A percentile compares a stretch with the other conserved stretches of the same genome.
Conservation (phyloP, 164 flowering plant species). For the Akebia trifoliata region DNA sequence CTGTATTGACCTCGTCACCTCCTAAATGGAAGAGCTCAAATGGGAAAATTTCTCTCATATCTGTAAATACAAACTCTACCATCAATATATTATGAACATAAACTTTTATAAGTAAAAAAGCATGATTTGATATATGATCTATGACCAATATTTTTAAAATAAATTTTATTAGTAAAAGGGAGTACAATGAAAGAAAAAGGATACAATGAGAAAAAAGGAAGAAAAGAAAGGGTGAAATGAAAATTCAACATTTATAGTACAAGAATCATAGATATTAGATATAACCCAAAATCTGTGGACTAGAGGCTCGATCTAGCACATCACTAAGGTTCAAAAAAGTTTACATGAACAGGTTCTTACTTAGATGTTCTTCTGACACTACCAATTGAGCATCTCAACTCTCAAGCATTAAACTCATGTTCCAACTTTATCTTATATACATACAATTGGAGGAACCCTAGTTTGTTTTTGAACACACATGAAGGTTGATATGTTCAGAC, state of each 20-base stretch:
- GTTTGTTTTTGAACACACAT: too few species aligned
- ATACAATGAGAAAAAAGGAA: not conserved
- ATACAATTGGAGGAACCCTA: too few species aligned
- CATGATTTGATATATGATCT: too few species aligned
- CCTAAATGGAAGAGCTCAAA: slow-evolving; percentile 96
- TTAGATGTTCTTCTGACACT: not conserved
- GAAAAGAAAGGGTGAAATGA: not conserved
- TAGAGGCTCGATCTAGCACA: not conserved
- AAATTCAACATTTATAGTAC: not conserved
- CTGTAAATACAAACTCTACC: slow-evolving; percentile 32
- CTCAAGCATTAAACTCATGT: not conserved
- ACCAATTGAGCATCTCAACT: not conserved
- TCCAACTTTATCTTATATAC: too few species aligned
- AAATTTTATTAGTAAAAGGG: too few species aligned
- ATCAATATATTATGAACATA: not conserved
- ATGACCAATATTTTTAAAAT: not conserved
- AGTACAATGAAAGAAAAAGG: not conserved
- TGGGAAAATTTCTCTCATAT: slow-evolving; percentile 84
- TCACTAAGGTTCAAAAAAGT: not conserved
- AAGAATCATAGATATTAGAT: not conserved
- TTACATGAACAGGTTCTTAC: not conserved
- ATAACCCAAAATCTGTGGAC: not conserved
- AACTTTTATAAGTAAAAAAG: not conserved
- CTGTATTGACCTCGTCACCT: slow-evolving; percentile 94
- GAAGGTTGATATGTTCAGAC: too few species aligned